Base-by-base conservation (phyloP, 345 rosid genomes). In the Arabis hirsuta region DNA sequence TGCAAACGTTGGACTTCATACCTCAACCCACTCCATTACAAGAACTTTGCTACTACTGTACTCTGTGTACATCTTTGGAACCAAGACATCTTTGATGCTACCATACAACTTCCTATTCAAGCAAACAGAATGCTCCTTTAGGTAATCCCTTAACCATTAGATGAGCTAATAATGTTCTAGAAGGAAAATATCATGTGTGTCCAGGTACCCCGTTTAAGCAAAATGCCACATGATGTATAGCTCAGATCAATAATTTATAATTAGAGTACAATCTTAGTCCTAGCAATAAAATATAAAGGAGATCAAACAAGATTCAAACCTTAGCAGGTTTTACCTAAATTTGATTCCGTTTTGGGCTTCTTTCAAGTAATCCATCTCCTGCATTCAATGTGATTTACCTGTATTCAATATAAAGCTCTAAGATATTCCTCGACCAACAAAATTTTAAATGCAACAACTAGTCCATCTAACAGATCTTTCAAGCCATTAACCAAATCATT, bases 361-460 rank as follows among this genome's bases (percentile, higher is more conserved):
- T 68, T 83, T 90, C 73, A 73, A 73, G 79, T 94, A 94, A 81
- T 94, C 94, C 92, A 94, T 86, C 98, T 94, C 98, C 98, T 94
- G 97, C 97, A 94, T 90, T 89, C 90, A 94, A 94, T 83, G 85
- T 83, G 97, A 94, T 88, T 83, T 83, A 85, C 97, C 96, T 90
- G 97, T 90, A 87, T 87, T 94, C 98, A 90, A 89, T 94, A 84
- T 81, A 81, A 89, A 94, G 86, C 81, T 81, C 91, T 89, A 94
- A 90, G 97, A 82, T 80, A 84, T 82, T 85, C 85, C 79, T 75
- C 76, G 77, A 69, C 62, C 36, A 78, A 74, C 12, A 78, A 26
- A 69, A 55, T 12, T 50, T 67, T 14, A 44, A 19, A 44, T 70
- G 77, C 59, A 74, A 51, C 64, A 67, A 56, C 74, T 69, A 62